Evolutionary conservation across 139 green algal genomes (phyloP).

Genomic region (Closterium sp.): DNA sequence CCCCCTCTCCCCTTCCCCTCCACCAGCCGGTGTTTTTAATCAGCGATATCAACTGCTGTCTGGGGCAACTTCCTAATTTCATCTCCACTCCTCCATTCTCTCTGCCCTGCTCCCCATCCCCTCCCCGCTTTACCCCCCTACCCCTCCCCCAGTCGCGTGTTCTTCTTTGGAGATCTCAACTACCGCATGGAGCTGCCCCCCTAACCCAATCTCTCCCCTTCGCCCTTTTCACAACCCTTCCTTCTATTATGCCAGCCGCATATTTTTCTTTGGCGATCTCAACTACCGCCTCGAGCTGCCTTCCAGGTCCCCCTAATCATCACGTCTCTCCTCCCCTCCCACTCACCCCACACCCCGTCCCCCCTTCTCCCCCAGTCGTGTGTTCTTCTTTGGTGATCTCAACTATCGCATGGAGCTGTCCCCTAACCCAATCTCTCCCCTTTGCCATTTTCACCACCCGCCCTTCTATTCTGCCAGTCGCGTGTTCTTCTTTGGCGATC

Average conservation of each 20-base stretch:
- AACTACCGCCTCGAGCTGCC: too few species aligned
- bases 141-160: constrained; percentile 17
- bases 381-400: constrained; percentile 78
- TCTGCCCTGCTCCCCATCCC: neutral
- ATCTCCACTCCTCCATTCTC: too few species aligned
- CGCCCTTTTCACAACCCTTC: neutral
- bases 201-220: neutral
- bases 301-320: too few species aligned
- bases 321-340: too few species aligned
- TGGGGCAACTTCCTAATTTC: neutral
- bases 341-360: too few species aligned
- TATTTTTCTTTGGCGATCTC: neutral
- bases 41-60: neutral
- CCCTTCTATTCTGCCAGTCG: neutral
- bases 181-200: constrained; percentile 67
- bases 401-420: too few species aligned
- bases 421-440: too few species aligned
- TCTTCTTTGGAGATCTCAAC: constrained; percentile 90
- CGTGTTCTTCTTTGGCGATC: constrained; percentile 80
- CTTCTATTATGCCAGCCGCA: neutral
- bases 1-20: neutral
- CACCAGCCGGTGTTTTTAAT: neutral
- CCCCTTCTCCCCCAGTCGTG: neutral
- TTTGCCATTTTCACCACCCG: neutral
- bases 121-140: neutral